These are phyloP conservation scores for Neurospora sp. DNA, from an alignment of 495 filamentous ascomycete species.

Conservation along the genomic window DNA sequence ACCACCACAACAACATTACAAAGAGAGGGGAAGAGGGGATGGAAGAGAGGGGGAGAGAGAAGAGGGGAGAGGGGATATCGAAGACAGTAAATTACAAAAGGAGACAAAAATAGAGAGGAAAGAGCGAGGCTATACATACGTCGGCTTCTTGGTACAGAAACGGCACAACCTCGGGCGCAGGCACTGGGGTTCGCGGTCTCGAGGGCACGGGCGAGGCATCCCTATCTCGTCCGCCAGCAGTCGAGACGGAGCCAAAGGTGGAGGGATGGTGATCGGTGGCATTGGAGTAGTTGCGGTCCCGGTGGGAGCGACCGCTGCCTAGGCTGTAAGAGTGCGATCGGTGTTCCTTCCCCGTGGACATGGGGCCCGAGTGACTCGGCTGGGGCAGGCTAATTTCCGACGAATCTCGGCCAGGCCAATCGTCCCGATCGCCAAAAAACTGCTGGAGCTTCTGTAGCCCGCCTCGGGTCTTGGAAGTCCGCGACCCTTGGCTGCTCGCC, in stretches of 20 bases:
- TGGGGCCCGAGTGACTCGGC: slow-evolving; percentile 13
- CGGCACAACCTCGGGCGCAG: slow-evolving; percentile 87
- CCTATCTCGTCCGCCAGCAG: slow-evolving; percentile 22
- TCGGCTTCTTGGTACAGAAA: slow-evolving; percentile 89
- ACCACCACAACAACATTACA: neutral
- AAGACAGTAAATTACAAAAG: neutral
- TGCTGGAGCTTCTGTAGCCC: slow-evolving; percentile 66
- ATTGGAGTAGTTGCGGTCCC: slow-evolving; percentile 70
- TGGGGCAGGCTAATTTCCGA: slow-evolving; percentile 62
- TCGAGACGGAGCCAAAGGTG: neutral
- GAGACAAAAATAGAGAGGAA: slow-evolving; percentile 1
- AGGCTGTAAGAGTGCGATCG: slow-evolving; percentile 48
- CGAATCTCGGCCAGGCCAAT: slow-evolving; percentile 56
- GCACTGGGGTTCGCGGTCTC: slow-evolving; percentile 70
- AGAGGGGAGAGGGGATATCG: neutral
- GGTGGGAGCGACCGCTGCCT: slow-evolving; percentile 36
- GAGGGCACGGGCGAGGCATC: slow-evolving; percentile 59
- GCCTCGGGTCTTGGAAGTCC: slow-evolving; percentile 56
- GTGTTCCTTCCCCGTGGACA: slow-evolving; percentile 36
- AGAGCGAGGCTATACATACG: slow-evolving; percentile 35
- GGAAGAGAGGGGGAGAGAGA: neutral
- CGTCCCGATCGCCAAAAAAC: slow-evolving; percentile 66
- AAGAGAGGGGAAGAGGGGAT: neutral
- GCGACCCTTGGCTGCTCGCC: slow-evolving; percentile 83
- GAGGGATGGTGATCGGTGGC: slow-evolving; percentile 35